Conservation (phyloP, 1,139 yeast species). For the Hemisphaericaspora xylanilytica region DNA sequence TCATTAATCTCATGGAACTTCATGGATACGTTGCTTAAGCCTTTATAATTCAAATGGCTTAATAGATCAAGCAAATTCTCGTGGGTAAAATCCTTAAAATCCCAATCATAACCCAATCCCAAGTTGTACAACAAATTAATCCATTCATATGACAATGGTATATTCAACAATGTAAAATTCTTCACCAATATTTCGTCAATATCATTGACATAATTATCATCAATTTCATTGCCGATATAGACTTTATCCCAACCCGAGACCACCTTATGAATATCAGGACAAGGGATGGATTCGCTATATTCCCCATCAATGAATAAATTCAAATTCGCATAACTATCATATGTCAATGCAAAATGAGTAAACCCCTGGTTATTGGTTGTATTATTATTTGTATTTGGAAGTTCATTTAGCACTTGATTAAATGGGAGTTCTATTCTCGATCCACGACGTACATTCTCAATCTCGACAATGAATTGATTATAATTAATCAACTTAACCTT, state of each 20-base stretch:
- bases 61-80: slow-evolving; percentile 31
- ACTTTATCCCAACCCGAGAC: slow-evolving; percentile 38
- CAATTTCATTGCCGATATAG: slow-evolving; percentile 30
- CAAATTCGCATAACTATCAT: slow-evolving; percentile 36
- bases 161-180: slow-evolving; percentile 32
- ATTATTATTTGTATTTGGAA: slow-evolving; percentile 1
- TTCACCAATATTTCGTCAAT: slow-evolving; percentile 32
- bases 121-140: slow-evolving; percentile 33
- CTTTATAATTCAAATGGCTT: slow-evolving; percentile 29
- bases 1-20: slow-evolving; percentile 24
- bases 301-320: slow-evolving; percentile 43
- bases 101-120: slow-evolving; percentile 43
- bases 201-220: slow-evolving; percentile 10
- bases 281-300: slow-evolving; percentile 45
- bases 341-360: slow-evolving; percentile 37
- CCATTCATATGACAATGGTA: slow-evolving; percentile 36
- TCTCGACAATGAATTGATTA: slow-evolving; percentile 33
- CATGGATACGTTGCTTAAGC: slow-evolving; percentile 25
- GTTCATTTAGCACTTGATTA: slow-evolving; percentile 27
- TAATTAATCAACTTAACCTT: slow-evolving; percentile 29
- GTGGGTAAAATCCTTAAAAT: slow-evolving; percentile 28
- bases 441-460: slow-evolving; percentile 23
- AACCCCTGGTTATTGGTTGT: slow-evolving; percentile 24
- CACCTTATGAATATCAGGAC: slow-evolving; percentile 32
- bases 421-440: slow-evolving; percentile 34